phyloP scores from a whole-genome alignment of 1,139 yeast species.

The Spathaspora jeffriesii region DNA sequence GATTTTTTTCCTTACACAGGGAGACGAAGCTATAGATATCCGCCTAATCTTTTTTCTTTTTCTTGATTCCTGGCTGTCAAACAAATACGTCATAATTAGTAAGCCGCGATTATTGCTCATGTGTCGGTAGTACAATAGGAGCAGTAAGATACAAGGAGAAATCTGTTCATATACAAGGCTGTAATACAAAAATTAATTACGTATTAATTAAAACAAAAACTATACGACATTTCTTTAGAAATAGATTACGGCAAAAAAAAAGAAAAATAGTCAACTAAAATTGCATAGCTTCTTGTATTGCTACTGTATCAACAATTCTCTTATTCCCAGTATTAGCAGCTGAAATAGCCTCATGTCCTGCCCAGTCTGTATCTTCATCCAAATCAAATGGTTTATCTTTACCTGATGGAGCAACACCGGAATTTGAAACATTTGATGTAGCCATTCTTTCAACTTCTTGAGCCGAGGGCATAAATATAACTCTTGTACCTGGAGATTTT shows the following conservation, averaged over 20 bases:
- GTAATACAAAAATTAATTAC: not conserved
- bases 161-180: not conserved
- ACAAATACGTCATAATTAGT: not conserved
- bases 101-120: not conserved
- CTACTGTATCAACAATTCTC: conserved; percentile 23
- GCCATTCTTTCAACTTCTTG: conserved; percentile 43
- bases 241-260: not conserved
- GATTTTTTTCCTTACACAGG: not conserved
- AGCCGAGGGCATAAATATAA: conserved; percentile 70
- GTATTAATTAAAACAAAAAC: not conserved
- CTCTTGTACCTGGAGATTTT: conserved; percentile 59
- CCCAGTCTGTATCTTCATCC: conserved; percentile 23
- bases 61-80: not conserved
- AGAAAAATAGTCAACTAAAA: not conserved
- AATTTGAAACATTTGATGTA: conserved; percentile 16
- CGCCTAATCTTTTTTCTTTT: not conserved
- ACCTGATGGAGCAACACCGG: conserved; percentile 9
- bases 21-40: not conserved
- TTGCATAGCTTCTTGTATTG: conserved; percentile 30
- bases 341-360: conserved; percentile 10
- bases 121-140: not conserved
- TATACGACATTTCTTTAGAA: not conserved
- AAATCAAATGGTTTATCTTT: conserved; percentile 14
- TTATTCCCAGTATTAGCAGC: conserved; percentile 9
- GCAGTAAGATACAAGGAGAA: not conserved